A percentile compares a stretch with the other conserved stretches of the same genome.
Evolutionary conservation across 1,284 basidiomycete genomes (phyloP).

Genomic region (Termitomyces sp.): DNA sequence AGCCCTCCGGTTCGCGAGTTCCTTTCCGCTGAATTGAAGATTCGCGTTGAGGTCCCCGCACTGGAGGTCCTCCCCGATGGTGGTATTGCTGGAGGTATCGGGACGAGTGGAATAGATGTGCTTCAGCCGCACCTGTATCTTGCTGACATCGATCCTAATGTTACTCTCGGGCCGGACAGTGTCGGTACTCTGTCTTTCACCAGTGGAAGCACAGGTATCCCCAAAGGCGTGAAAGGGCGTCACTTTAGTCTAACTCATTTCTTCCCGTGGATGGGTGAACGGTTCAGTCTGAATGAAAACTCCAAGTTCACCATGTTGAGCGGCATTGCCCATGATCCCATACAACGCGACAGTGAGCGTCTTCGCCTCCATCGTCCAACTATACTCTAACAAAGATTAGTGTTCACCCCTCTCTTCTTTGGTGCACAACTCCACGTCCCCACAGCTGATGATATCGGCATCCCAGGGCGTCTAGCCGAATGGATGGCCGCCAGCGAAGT

Average conservation of each 20-base stretch:
- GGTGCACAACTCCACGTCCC: conserved; percentile 96
- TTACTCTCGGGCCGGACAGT: conserved; percentile 91
- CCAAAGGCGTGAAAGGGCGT: conserved; percentile 94
- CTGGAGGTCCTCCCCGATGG: conserved; percentile 70
- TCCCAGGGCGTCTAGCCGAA: conserved; percentile 92
- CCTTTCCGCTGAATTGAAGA: conserved; percentile 74
- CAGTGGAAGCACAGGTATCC: conserved; percentile 96
- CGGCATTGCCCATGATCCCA: conserved; percentile 98
- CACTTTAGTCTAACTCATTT: conserved; percentile 98
- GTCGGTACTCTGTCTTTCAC: conserved; percentile 96
- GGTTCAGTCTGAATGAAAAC: conserved; percentile 72
- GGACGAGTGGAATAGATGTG: conserved; percentile 41
- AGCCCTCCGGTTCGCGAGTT: conserved; percentile 83
- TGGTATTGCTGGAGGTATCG: conserved; percentile 63
- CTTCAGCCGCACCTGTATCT: conserved; percentile 49
- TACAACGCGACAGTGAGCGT: conserved; percentile 93
- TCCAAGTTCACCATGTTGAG: conserved; percentile 98
- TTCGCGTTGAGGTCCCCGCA: conserved; percentile 92
- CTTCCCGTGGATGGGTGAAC: conserved; percentile 99
- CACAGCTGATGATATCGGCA: conserved; percentile 96
- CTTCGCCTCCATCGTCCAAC: neutral
- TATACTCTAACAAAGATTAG: conserved; percentile 34
- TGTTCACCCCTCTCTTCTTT: conserved; percentile 98
- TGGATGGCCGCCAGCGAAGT: conserved; percentile 96
- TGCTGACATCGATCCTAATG: conserved; percentile 71